These are phyloP conservation scores for Striga hermonthica DNA, from an alignment of 305 asterid genomes.

Conservation along the genomic window DNA sequence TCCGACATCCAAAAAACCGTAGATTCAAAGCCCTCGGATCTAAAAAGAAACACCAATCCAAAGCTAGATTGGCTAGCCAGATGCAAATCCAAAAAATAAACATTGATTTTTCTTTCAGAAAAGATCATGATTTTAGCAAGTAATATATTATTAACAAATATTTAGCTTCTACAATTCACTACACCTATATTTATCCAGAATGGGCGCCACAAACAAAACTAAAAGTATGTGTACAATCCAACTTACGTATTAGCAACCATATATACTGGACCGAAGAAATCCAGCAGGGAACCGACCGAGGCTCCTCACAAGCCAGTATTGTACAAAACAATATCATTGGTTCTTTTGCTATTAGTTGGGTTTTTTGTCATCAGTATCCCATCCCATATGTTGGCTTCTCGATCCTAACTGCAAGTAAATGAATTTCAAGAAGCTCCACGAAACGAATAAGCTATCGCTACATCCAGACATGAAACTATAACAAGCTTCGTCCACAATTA, in stretches of 20 bases:
- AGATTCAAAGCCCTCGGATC: too few species aligned
- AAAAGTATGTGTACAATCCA: neutral
- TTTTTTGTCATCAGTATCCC: too few species aligned
- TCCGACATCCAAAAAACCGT: too few species aligned
- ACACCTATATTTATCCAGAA: neutral
- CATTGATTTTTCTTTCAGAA: too few species aligned
- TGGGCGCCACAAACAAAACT: neutral
- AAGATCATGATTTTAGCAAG: too few species aligned
- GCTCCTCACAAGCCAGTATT: neutral
- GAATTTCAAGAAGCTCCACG: too few species aligned
- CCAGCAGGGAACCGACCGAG: neutral
- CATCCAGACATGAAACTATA: neutral
- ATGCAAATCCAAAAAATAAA: too few species aligned
- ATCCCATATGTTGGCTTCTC: too few species aligned
- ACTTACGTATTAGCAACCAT: neutral
- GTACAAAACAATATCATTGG: neutral
- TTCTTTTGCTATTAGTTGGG: neutral
- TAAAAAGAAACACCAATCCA: too few species aligned
- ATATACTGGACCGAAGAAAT: neutral
- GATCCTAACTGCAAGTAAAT: neutral
- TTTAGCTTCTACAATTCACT: neutral
- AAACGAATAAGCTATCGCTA: neutral
- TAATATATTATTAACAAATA: too few species aligned
- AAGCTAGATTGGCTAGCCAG: too few species aligned
- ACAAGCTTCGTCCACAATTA: neutral